phyloP scores from a whole-genome alignment of 495 filamentous ascomycete genomes.

The Paragyromitra xinjiangensis region DNA sequence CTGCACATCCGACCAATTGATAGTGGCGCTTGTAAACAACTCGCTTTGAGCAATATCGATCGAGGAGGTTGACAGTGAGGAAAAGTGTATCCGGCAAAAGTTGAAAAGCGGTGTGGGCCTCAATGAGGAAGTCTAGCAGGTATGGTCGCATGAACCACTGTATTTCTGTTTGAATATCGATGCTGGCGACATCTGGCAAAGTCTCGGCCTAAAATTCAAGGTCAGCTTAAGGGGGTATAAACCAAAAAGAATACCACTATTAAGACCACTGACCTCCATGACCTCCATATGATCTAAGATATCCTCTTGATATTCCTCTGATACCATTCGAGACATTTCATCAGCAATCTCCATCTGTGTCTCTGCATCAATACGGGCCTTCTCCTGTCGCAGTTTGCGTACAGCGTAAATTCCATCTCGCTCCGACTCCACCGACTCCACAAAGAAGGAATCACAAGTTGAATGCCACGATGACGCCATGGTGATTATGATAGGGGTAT shows the following conservation, averaged over 20 bases:
- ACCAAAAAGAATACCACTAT: slow-evolving; percentile 11
- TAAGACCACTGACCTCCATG: slow-evolving; percentile 71
- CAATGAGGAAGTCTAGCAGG: slow-evolving; percentile 96
- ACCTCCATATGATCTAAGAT: slow-evolving; percentile 90
- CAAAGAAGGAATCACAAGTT: slow-evolving; percentile 82
- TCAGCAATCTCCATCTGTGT: slow-evolving; percentile 71
- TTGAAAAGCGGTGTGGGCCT: slow-evolving; percentile 94
- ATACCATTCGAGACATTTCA: slow-evolving; percentile 80
- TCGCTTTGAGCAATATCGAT: slow-evolving; percentile 95
- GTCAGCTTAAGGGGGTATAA: slow-evolving; percentile 54
- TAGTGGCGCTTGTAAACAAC: slow-evolving; percentile 99
- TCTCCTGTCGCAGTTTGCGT: slow-evolving; percentile 54
- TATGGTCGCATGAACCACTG: slow-evolving; percentile 99
- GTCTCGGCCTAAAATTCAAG: slow-evolving; percentile 74
- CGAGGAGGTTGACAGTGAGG: slow-evolving; percentile 93
- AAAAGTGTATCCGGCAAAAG: slow-evolving; percentile 94
- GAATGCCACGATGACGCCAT: slow-evolving; percentile 74
- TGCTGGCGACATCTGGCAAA: slow-evolving; percentile 92
- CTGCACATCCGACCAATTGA: slow-evolving; percentile 94
- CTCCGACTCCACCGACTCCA: slow-evolving; percentile 68
- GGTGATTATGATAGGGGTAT: slow-evolving; percentile 60
- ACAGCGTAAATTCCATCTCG: slow-evolving; percentile 56
- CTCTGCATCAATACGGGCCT: slow-evolving; percentile 56
- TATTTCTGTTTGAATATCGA: slow-evolving; percentile 98
- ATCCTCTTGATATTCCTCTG: slow-evolving; percentile 91